Evolutionary conservation across 371 early-diverging fungal species (phyloP), one percentile per base, ranked within the genome.

Genomic region (Nematocida sp.): DNA sequence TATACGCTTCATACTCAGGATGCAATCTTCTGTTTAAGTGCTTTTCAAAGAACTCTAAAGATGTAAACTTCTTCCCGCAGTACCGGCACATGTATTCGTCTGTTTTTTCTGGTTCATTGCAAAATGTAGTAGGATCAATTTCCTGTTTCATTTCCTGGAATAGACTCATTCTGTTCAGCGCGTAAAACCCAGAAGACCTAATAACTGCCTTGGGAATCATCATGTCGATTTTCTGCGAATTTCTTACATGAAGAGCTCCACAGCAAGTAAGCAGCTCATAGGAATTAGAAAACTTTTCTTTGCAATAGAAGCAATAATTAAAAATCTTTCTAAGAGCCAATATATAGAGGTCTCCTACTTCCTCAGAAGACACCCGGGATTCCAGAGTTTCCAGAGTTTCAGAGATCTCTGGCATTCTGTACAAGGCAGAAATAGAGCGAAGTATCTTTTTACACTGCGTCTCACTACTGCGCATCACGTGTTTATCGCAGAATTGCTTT

Each of bases 291-390:
- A 59, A 71, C 75, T 71, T 71, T 5, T 38, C 26, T 42, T 59
- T 59, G 33, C 75, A 71, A 49, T 71, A 71, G 75, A 59, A 71
- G 42, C 75, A 71, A 25, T 59, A 71, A 32, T 48, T 50, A 48
- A 71, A 71, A n/a, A 71, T 33, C 45, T 61, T 71, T 39, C 75
- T 25, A 40, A 71, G 64, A 7, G 61, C 75, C 4, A 71, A 50
- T 5, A 71, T 53, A 48, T 71, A 71, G 3, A 71, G 39, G 33
- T 71, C 75, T 11, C 16, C 38, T 42, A 63, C 36, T 35, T 60
- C 60, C 11, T 71, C 47, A 20, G 5, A 7, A 0, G 9, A 7
- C 30, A 61, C 28, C n/a, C 47, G n/a, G 28, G 47, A 0, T 36
- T 59, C 75, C 11, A 71, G 53, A 3, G 63, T 13, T 25, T 49